A percentile compares a stretch with the other conserved stretches of the same genome.
These are phyloP conservation scores for Pleurotus ostreatus DNA, from an alignment of 768 basidiomycete genomes.

Conservation along the genomic window DNA sequence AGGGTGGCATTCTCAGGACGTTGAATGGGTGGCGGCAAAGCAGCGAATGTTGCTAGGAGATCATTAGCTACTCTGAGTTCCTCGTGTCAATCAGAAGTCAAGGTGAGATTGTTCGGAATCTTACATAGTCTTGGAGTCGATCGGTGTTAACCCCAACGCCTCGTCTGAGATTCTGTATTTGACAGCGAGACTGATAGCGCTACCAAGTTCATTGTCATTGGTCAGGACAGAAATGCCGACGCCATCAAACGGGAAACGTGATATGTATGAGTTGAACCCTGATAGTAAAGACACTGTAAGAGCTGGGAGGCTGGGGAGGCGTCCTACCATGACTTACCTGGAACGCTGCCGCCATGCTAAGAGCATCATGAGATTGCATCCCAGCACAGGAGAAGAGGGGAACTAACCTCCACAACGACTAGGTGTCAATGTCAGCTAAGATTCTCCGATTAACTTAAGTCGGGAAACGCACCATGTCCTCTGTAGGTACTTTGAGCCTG, in stretches of 20 bases:
- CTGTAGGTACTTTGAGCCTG: conserved; percentile 20
- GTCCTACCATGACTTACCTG: not conserved
- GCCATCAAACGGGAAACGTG: conserved; percentile 19
- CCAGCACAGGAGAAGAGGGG: conserved; percentile 5
- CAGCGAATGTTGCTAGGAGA: not conserved
- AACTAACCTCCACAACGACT: not conserved
- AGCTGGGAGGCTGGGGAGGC: no score
- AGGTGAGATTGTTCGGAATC: not conserved
- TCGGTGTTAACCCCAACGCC: conserved; percentile 13
- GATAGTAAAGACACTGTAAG: not conserved
- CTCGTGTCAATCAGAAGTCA: not conserved
- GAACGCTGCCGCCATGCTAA: not conserved
- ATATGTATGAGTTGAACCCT: conserved; percentile 19
- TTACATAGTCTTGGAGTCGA: not conserved
- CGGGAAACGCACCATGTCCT: conserved; percentile 16
- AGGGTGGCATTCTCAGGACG: conserved; percentile 5
- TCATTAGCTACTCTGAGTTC: not conserved
- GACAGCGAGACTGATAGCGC: conserved; percentile 14
- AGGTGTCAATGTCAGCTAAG: not conserved
- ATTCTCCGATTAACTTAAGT: not conserved
- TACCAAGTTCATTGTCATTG: conserved; percentile 22
- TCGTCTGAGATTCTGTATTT: conserved; percentile 22
- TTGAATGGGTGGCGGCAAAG: conserved; percentile 2
- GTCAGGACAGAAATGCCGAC: conserved; percentile 24
- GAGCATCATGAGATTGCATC: conserved; percentile 9